Evolutionary conservation across 2,329 filamentous ascomycete species (phyloP), one percentile per base, ranked within the genome.

Genomic region (Trichophaea hybrida): DNA sequence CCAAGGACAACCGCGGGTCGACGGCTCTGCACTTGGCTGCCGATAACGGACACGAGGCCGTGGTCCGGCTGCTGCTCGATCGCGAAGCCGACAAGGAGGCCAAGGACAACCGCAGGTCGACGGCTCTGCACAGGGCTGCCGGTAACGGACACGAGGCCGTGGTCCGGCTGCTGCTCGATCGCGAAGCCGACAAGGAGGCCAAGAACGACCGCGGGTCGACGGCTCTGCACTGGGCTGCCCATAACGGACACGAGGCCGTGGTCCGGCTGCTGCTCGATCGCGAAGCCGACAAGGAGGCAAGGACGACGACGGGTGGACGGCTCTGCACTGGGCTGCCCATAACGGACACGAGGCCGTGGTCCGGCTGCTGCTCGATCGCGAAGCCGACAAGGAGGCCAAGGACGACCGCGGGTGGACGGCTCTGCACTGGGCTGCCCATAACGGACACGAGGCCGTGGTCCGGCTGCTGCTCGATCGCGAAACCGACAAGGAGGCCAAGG

Each of bases 361-460:
- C 4, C 17, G 44, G 2, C 46, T 66, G 5, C 46, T 66, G 15
- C 52, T 63, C 24, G 52, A 15, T 24, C 58, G 48, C 12, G 38
- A 43, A n/a, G 55, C 40, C 35, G 61, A 63, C 8, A 35, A 61
- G 38, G 38, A 43, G 38, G 4, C 38, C 10, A 43, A 50, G 46
- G 50, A 54, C 32, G 33, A 35, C 10, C 2, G 3, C 17, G 17
- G 50, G 7, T 32, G 50, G 13, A 54, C 50, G 17, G 55, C 61
- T 38, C 56, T 66, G 40, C 55, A 59, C 37, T 58, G 33, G 46
- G 58, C 62, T 38, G 40, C 62, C 50, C 43, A n/a, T 15, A 63
- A 59, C 7, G 71, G 72, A 32, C 66, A 73, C 57, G 57, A 71
- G 0, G 31, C 17, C 2, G 55, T 59, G 4, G 69, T 73, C 0